Evolutionary conservation across 2,329 filamentous ascomycete species (phyloP).

Genomic region (Cladosporium oxysporum): DNA sequence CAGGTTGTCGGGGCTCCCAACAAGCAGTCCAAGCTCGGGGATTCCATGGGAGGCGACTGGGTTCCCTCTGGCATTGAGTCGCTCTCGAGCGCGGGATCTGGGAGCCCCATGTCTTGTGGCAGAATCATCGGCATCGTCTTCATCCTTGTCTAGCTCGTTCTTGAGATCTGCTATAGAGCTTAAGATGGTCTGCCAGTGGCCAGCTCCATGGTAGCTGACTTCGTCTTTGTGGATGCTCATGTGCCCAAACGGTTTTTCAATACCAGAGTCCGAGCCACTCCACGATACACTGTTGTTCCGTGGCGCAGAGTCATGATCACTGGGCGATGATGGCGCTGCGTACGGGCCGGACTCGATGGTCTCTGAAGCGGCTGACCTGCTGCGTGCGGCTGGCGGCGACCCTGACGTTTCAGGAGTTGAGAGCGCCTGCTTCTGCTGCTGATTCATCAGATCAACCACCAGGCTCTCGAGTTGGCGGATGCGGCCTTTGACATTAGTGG

Average conservation of each 20-base stretch:
- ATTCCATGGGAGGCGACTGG: constrained; percentile 15
- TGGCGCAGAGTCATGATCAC: constrained; percentile 29
- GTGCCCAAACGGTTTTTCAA: constrained; percentile 70
- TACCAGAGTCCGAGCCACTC: constrained; percentile 43
- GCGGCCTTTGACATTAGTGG: constrained; percentile 38
- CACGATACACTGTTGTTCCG: background rate
- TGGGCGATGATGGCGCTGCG: constrained; percentile 34
- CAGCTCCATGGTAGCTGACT: constrained; percentile 77
- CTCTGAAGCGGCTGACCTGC: background rate
- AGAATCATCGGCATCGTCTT: constrained; percentile 27
- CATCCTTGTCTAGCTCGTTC: constrained; percentile 34
- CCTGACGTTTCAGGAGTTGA: background rate
- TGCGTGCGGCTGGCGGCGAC: constrained; percentile 1
- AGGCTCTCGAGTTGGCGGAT: constrained; percentile 39
- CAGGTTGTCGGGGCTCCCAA: constrained; percentile 22
- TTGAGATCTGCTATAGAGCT: constrained; percentile 55
- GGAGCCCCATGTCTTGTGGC: constrained; percentile 1
- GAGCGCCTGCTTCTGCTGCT: constrained; percentile 26
- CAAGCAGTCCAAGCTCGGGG: constrained; percentile 31
- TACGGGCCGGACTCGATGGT: constrained; percentile 7
- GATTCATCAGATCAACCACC: constrained; percentile 41
- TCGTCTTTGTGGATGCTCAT: constrained; percentile 76
- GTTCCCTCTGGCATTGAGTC: background rate
- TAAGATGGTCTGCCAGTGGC: constrained; percentile 80
- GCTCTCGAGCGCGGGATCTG: background rate